Evolutionary conservation across 305 asterid genomes (phyloP).

Genomic region (Nicotiana rustica): DNA sequence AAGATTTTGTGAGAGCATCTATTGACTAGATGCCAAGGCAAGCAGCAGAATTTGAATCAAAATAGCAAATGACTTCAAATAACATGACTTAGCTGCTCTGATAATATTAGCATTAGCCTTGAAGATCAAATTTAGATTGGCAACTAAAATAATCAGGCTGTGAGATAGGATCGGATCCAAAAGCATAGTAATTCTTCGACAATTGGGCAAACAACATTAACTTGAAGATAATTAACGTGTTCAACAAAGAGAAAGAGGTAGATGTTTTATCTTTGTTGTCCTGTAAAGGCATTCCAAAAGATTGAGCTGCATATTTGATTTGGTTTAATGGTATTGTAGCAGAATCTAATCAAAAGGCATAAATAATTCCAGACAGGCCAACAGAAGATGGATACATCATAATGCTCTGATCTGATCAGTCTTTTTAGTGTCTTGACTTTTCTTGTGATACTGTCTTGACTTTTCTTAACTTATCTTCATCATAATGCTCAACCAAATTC

Average conservation of each 20-base stretch:
- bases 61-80: slow-evolving; percentile 24
- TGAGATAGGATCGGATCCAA: background rate
- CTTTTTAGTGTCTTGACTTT: background rate
- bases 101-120: slow-evolving; percentile 11
- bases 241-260: slow-evolving; percentile 1
- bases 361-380: background rate
- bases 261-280: slow-evolving; percentile 3
- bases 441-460: background rate
- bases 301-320: slow-evolving; percentile 1
- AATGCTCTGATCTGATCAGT: slow-evolving; percentile 17
- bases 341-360: background rate
- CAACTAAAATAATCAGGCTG: slow-evolving; percentile 1
- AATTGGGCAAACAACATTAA: slow-evolving; percentile 4
- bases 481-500: slow-evolving; percentile 10
- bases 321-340: background rate
- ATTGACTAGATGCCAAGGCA: slow-evolving; percentile 14
- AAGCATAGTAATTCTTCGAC: background rate
- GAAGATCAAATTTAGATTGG: slow-evolving; percentile 7
- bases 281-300: background rate
- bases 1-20: slow-evolving; percentile 12
- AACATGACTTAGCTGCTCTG: slow-evolving; percentile 2
- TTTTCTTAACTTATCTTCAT: background rate
- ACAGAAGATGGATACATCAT: slow-evolving; percentile 14
- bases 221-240: slow-evolving; percentile 26
- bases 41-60: slow-evolving; percentile 23